A percentile compares a stretch with the other conserved stretches of the same genome.
Evolutionary conservation across 306 rosid species (phyloP).

Genomic region (Gleditsia sinensis): DNA sequence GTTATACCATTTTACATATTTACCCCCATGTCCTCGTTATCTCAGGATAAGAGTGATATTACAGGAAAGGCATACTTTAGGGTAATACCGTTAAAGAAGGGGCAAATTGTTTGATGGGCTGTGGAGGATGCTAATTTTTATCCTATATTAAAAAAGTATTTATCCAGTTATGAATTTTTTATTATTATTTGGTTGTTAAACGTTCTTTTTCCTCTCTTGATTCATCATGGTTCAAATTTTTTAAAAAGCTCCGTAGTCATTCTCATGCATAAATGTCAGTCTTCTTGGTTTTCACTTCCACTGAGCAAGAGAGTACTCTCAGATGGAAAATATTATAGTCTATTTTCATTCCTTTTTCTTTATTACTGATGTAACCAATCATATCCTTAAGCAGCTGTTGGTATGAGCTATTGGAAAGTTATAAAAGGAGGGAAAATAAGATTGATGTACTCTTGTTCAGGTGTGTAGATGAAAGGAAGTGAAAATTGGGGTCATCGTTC

Average conservation of each 20-base stretch:
- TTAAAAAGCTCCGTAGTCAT: background rate
- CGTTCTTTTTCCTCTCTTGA: background rate
- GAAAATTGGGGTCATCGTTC: conserved; percentile 31
- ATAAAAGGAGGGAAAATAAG: background rate
- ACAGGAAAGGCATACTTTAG: background rate
- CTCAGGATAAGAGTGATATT: background rate
- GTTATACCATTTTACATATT: background rate
- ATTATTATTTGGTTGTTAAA: background rate
- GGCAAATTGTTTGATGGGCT: background rate
- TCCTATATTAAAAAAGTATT: background rate
- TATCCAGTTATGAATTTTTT: conserved; percentile 18
- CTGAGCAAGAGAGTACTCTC: background rate
- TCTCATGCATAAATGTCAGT: background rate
- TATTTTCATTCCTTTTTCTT: background rate
- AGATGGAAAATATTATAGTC: background rate
- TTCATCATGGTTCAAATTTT: background rate
- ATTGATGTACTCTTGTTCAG: conserved; percentile 29
- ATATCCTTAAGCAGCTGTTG: conserved; percentile 12
- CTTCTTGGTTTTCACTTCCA: background rate
- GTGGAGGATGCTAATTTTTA: background rate
- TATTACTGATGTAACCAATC: background rate
- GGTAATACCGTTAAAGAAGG: background rate
- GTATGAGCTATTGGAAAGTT: background rate
- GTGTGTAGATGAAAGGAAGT: conserved; percentile 35
- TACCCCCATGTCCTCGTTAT: background rate